These are phyloP conservation scores for Davidsoniella eucalypti DNA, from an alignment of 2,329 filamentous ascomycete species.

Conservation along the genomic window DNA sequence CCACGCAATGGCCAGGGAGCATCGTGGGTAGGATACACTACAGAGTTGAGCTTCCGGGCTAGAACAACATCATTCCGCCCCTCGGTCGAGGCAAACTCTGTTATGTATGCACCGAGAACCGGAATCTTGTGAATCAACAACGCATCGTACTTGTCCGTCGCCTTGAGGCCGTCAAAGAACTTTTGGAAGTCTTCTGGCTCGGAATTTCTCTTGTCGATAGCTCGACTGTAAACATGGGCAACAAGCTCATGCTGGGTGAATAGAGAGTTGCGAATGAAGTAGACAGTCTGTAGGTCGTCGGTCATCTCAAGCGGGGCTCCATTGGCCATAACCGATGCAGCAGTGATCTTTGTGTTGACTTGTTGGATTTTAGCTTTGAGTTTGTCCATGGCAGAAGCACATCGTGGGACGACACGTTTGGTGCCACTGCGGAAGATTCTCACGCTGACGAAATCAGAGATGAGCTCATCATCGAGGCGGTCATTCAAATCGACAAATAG, in stretches of 20 bases:
- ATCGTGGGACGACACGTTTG: slow-evolving; percentile 54
- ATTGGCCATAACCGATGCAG: slow-evolving; percentile 58
- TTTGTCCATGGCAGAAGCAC: slow-evolving; percentile 57
- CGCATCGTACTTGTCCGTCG: slow-evolving; percentile 60
- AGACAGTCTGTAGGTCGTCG: slow-evolving; percentile 60
- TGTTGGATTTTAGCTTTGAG: slow-evolving; percentile 63
- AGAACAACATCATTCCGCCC: slow-evolving; percentile 49
- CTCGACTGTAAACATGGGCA: slow-evolving; percentile 59
- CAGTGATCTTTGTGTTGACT: slow-evolving; percentile 59
- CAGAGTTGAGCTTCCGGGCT: slow-evolving; percentile 51
- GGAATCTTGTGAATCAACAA: slow-evolving; percentile 67
- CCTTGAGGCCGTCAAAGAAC: slow-evolving; percentile 52
- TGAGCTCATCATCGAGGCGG: slow-evolving; percentile 21
- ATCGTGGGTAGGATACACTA: slow-evolving; percentile 51
- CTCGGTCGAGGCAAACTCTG: slow-evolving; percentile 63
- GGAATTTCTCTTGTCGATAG: slow-evolving; percentile 61
- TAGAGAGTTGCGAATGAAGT: slow-evolving; percentile 65
- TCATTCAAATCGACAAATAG: slow-evolving; percentile 55
- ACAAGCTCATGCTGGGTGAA: slow-evolving; percentile 81
- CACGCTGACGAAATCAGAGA: slow-evolving; percentile 38
- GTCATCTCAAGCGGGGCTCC: slow-evolving; percentile 31
- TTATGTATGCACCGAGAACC: slow-evolving; percentile 58
- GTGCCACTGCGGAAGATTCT: slow-evolving; percentile 36
- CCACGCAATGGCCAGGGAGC: slow-evolving; percentile 56
- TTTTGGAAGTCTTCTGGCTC: slow-evolving; percentile 55